Percentiles rank a stretch among this genome's conserved stretches.
phyloP scores from a whole-genome alignment of 495 filamentous ascomycete genomes.

The Penicillium robsamsonii region DNA sequence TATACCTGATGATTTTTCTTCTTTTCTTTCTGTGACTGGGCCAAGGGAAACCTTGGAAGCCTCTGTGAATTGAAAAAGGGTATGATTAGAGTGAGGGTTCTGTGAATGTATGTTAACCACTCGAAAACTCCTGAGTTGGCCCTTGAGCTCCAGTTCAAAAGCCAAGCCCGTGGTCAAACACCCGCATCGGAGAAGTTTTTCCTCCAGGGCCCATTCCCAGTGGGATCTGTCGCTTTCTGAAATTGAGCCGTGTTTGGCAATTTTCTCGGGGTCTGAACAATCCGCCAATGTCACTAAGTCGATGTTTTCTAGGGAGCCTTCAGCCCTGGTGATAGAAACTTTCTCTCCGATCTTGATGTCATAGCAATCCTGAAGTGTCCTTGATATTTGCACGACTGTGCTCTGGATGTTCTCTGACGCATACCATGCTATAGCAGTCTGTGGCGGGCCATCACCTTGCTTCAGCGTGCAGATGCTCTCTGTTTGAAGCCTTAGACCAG shows the following conservation, averaged over 20 bases:
- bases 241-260: conserved; percentile 33
- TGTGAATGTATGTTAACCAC: conserved; percentile 36
- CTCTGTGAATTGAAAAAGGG: conserved; percentile 37
- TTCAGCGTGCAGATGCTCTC: conserved; percentile 58
- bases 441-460: conserved; percentile 38
- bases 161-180: conserved; percentile 40
- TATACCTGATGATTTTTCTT: conserved; percentile 21
- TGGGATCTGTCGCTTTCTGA: conserved; percentile 47
- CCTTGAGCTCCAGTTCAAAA: conserved; percentile 49
- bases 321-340: conserved; percentile 50
- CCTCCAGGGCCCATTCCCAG: conserved; percentile 65
- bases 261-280: conserved; percentile 41
- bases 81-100: conserved; percentile 26
- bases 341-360: conserved; percentile 63
- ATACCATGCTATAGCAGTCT: conserved; percentile 64
- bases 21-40: conserved; percentile 18
- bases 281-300: conserved; percentile 51
- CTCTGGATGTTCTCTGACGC: conserved; percentile 62
- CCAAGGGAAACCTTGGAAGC: conserved; percentile 37
- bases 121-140: conserved; percentile 45
- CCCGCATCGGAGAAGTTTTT: conserved; percentile 51
- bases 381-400: conserved; percentile 62
- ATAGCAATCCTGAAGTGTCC: conserved; percentile 62
- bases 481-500: conserved; percentile 55
- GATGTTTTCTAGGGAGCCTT: conserved; percentile 39